Evolutionary conservation across 306 rosid genomes (phyloP), one percentile per base, ranked within the genome.

Genomic region (Glycine tomentella): DNA sequence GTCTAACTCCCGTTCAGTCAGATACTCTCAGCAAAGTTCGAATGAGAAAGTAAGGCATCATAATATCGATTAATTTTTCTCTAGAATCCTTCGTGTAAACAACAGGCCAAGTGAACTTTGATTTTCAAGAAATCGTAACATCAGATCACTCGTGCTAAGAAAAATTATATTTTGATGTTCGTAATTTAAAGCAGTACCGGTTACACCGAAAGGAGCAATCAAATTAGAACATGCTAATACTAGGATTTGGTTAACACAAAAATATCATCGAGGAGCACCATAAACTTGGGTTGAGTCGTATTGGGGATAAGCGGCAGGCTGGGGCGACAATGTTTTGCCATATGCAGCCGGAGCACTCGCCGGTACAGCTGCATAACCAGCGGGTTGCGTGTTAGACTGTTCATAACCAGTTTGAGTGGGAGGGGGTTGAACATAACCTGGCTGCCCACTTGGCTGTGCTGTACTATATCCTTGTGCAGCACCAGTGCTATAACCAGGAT

Each of bases 201-300:
- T 53, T 83, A 86, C 87, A 83, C 50, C 2, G 20, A 38, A 34
- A 20, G 64, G 76, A 7, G 72, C 42, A 82, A 81, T 11, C 42
- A n/a, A 34, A 84, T 59, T 61, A 53, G 63, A 80, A 17, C 68
- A 31, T 55, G 81, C 84, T 77, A 77, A 55, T 17, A 74, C 86
- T 81, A 74, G 20, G 15, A 80, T 48, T 45, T 36, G 46, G 74
- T 10, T 17, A 72, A 16, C 45, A 56, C 15, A 25, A 3, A 25
- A 25, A 25, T 25, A 40, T 84, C 87, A 91, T 73, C 95, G 94
- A 16, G 94, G 91, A 1, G 93, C 93, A 4, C 87, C 93, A 74
- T 92, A 93, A 65, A 89, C 89, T 87, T 93, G 98, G 68, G 90
- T 83, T 1, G 99, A 65, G 80, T 96, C 99, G 9, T 96, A 93